Conservation (phyloP, 345 rosid genomes). For the Salix viminalis region DNA sequence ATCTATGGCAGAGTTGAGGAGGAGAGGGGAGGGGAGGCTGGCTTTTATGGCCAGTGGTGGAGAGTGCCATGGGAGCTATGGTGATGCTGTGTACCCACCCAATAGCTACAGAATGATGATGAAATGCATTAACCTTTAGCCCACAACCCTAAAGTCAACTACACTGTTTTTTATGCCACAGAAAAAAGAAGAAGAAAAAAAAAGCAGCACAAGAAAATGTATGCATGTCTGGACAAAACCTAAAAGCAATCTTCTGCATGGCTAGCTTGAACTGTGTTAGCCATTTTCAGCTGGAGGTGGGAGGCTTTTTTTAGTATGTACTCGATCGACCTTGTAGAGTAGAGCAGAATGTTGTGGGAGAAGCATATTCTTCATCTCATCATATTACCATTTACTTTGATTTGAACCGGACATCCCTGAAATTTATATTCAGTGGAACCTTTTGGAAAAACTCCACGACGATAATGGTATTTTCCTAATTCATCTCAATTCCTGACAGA, state of each 20-base stretch:
- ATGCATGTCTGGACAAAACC: not conserved
- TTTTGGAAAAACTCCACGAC: no score
- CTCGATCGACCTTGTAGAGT: no score
- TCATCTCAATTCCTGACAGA: no score
- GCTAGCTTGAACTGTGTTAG: not conserved
- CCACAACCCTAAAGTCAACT: conserved; percentile 45
- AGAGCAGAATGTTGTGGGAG: no score
- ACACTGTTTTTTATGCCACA: not conserved
- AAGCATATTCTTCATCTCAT: no score
- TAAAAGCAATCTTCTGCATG: not conserved
- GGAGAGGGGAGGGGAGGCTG: conserved; percentile 16
- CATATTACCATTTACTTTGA: no score
- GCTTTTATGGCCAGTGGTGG: conserved; percentile 22
- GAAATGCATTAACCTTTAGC: conserved; percentile 28
- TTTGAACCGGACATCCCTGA: no score
- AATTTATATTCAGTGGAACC: no score
- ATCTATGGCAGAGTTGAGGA: conserved; percentile 7
- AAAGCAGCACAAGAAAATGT: not conserved
- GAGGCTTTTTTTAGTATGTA: no score
- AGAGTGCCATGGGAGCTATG: conserved; percentile 18
- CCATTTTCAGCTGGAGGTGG: not conserved
- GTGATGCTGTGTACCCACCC: conserved; percentile 41
- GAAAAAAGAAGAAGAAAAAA: not conserved
- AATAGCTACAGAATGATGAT: conserved; percentile 39
- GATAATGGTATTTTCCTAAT: no score